A percentile compares a stretch with the other conserved stretches of the same genome.
phyloP scores from a whole-genome alignment of 2,329 filamentous ascomycete genomes.

The Colletotrichum somersetense region DNA sequence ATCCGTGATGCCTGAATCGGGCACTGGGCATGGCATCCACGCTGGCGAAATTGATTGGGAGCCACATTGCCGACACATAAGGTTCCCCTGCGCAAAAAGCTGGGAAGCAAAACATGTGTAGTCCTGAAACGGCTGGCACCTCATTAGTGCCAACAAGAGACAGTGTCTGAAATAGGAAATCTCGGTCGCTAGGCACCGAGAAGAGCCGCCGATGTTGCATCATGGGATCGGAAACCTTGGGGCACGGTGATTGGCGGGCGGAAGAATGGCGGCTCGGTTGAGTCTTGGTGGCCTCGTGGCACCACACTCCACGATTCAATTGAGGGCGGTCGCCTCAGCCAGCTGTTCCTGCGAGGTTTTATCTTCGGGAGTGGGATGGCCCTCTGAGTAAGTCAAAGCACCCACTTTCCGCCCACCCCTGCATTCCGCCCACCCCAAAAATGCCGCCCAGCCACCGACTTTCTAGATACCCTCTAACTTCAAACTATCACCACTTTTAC shows the following conservation, averaged over 20 bases:
- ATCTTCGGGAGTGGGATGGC: not conserved
- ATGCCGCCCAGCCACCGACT: no score
- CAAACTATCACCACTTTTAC: no score
- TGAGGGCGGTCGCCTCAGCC: not conserved
- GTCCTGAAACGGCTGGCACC: constrained; percentile 16
- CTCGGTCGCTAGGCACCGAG: constrained; percentile 35
- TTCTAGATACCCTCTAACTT: no score
- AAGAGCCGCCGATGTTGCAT: constrained; percentile 31
- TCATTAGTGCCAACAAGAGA: constrained; percentile 12
- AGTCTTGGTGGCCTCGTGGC: not conserved
- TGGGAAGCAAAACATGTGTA: constrained; percentile 4
- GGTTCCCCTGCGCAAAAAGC: not conserved
- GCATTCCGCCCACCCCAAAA: no score
- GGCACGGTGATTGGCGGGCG: constrained; percentile 23
- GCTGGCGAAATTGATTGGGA: constrained; percentile 21
- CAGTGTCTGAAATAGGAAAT: constrained; percentile 38
- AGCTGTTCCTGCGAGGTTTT: not conserved
- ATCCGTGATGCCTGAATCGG: constrained; percentile 38
- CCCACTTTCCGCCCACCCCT: no score
- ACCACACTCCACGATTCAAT: not conserved
- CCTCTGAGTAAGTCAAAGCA: not conserved
- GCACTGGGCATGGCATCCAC: constrained; percentile 2
- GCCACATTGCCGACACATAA: not conserved
- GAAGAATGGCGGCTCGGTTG: not conserved
- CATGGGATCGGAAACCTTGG: constrained; percentile 15